Evolutionary conservation across 2,329 filamentous ascomycete genomes (phyloP).

Genomic region (Alternaria ethzedia): DNA sequence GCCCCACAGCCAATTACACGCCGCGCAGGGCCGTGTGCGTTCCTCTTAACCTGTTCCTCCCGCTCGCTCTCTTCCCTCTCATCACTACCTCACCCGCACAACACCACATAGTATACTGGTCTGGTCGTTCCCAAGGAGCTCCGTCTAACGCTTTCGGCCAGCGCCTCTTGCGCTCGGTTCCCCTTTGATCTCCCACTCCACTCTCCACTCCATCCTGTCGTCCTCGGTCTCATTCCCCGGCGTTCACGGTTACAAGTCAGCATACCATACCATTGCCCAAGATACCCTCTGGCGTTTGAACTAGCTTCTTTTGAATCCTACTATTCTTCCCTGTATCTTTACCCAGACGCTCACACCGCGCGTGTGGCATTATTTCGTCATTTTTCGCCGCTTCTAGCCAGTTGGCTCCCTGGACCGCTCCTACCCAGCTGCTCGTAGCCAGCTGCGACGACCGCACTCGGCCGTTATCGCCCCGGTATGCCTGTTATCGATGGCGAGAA

Average conservation of each 20-base stretch:
- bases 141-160: constrained; percentile 50
- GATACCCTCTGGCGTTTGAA: constrained; percentile 45
- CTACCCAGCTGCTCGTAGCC: constrained; percentile 32
- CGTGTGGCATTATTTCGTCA: constrained; percentile 22
- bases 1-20: constrained; percentile 26
- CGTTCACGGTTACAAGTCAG: constrained; percentile 46
- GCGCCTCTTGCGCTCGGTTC: constrained; percentile 51
- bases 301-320: constrained; percentile 25
- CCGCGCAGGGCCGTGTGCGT: constrained; percentile 20
- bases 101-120: constrained; percentile 33
- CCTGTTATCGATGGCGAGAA: constrained; percentile 80
- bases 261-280: constrained; percentile 42
- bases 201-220: constrained; percentile 31
- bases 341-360: constrained; percentile 17
- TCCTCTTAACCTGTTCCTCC: constrained; percentile 35
- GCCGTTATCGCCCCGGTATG: constrained; percentile 43
- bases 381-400: constrained; percentile 16
- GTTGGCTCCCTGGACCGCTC: constrained; percentile 16
- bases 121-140: constrained; percentile 46
- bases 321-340: constrained; percentile 30
- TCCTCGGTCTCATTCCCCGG: constrained; percentile 42
- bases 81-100: constrained; percentile 35
- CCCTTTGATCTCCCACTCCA: constrained; percentile 26
- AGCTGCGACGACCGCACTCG: constrained; percentile 43
- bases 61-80: constrained; percentile 31